Conservation (phyloP, 495 filamentous ascomycete species). For the Xylaria scruposa region DNA sequence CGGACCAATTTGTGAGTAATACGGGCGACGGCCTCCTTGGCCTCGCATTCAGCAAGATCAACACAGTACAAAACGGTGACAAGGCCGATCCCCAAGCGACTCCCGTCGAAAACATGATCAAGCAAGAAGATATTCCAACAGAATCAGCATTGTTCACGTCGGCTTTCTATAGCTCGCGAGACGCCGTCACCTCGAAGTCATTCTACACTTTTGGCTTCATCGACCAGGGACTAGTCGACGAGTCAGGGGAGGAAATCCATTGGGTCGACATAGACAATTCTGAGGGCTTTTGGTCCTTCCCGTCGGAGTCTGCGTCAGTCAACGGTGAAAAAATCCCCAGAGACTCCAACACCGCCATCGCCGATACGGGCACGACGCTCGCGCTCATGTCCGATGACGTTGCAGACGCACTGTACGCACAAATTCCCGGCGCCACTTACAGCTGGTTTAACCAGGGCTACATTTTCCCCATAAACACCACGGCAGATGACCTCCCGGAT, state of each 20-base stretch:
- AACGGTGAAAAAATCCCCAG: slow-evolving; percentile 64
- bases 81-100: slow-evolving; percentile 65
- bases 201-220: slow-evolving; percentile 86
- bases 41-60: slow-evolving; percentile 72
- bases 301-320: slow-evolving; percentile 64
- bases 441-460: slow-evolving; percentile 71
- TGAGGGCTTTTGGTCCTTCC: slow-evolving; percentile 76
- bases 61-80: slow-evolving; percentile 62
- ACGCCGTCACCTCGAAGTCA: slow-evolving; percentile 62
- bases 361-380: slow-evolving; percentile 80
- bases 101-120: slow-evolving; percentile 79
- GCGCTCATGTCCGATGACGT: slow-evolving; percentile 70
- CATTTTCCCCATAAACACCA: slow-evolving; percentile 64
- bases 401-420: slow-evolving; percentile 71
- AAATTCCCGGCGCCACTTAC: slow-evolving; percentile 73
- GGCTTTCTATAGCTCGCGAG: slow-evolving; percentile 70
- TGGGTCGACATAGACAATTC: slow-evolving; percentile 73
- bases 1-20: slow-evolving; percentile 63
- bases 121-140: slow-evolving; percentile 67
- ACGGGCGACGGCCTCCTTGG: slow-evolving; percentile 77
- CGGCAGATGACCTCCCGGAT: slow-evolving; percentile 65
- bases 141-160: slow-evolving; percentile 73
- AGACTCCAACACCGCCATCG: slow-evolving; percentile 76
- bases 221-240: slow-evolving; percentile 67
- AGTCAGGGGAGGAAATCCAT: slow-evolving; percentile 60